phyloP scores from a whole-genome alignment of 2,329 filamentous ascomycete genomes.

The Trichoderma gracile region DNA sequence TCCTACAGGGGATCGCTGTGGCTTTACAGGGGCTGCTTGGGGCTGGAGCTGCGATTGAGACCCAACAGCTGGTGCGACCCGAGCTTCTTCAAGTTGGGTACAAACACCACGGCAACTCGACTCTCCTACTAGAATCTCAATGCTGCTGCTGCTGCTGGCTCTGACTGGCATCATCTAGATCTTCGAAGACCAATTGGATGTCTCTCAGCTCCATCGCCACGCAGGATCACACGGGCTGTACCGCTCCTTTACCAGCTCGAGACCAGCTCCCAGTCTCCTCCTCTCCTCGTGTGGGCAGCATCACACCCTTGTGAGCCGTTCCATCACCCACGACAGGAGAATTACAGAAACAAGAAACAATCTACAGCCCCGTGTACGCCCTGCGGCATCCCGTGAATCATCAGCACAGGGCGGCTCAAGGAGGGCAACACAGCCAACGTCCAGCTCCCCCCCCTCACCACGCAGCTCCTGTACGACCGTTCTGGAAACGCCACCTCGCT shows the following conservation, averaged over 20 bases:
- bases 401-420: neutral
- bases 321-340: neutral
- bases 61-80: conserved; percentile 12
- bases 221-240: neutral
- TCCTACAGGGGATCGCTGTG: conserved; percentile 19
- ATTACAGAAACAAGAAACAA: too few relatives aligned
- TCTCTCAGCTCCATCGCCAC: neutral
- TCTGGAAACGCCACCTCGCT: conserved; percentile 37
- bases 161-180: neutral
- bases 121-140: neutral
- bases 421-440: neutral
- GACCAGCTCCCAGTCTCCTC: neutral
- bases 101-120: neutral
- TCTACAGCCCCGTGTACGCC: neutral
- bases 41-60: neutral
- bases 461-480: conserved; percentile 31
- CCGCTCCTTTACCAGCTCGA: neutral
- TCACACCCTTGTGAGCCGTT: neutral
- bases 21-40: conserved; percentile 15
- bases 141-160: too few relatives aligned
- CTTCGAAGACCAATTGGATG: conserved; percentile 4
- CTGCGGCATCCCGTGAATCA: neutral
- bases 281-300: neutral
- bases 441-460: conserved; percentile 1
- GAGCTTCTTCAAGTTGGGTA: neutral